Percentiles rank a stretch among this genome's conserved stretches.
phyloP scores from a whole-genome alignment of 1,139 yeast genomes.

The Saccharomyces hybrid region DNA sequence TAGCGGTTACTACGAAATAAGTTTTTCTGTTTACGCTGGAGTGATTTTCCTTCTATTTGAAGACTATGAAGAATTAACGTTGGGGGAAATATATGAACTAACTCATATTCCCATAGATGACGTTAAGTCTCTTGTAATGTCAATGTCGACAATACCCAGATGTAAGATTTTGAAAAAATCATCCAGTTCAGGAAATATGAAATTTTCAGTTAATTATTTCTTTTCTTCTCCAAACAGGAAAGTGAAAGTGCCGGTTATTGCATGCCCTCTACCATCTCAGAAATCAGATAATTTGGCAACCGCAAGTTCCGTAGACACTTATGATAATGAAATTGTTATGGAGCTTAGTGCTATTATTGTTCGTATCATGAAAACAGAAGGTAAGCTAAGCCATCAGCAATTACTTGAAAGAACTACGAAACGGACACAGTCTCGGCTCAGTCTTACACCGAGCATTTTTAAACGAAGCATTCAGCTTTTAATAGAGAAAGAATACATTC shows the following conservation, averaged over 20 bases:
- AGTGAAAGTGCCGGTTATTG: conserved; percentile 72
- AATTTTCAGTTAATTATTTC: conserved; percentile 59
- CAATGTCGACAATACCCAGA: conserved; percentile 79
- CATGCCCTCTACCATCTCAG: conserved; percentile 9
- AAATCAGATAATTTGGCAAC: not conserved
- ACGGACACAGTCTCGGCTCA: conserved; percentile 58
- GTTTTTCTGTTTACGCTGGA: conserved; percentile 75
- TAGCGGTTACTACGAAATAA: conserved; percentile 66
- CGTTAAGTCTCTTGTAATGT: conserved; percentile 67
- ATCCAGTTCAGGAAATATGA: conserved; percentile 63
- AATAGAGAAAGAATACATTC: conserved; percentile 75
- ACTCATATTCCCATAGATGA: conserved; percentile 73
- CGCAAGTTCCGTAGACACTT: not conserved
- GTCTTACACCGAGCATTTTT: conserved; percentile 59
- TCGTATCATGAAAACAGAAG: conserved; percentile 75
- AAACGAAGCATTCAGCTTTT: conserved; percentile 75
- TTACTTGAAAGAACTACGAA: conserved; percentile 59
- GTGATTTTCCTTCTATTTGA: conserved; percentile 66
- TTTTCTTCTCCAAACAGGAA: conserved; percentile 67
- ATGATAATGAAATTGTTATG: conserved; percentile 44
- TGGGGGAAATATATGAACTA: conserved; percentile 52
- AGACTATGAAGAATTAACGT: conserved; percentile 46
- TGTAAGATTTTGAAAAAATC: conserved; percentile 62
- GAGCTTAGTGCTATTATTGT: conserved; percentile 87
- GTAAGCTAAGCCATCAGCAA: conserved; percentile 53